phyloP scores from a whole-genome alignment of 148 eudicot genomes.

The Rhododendron henanense region DNA sequence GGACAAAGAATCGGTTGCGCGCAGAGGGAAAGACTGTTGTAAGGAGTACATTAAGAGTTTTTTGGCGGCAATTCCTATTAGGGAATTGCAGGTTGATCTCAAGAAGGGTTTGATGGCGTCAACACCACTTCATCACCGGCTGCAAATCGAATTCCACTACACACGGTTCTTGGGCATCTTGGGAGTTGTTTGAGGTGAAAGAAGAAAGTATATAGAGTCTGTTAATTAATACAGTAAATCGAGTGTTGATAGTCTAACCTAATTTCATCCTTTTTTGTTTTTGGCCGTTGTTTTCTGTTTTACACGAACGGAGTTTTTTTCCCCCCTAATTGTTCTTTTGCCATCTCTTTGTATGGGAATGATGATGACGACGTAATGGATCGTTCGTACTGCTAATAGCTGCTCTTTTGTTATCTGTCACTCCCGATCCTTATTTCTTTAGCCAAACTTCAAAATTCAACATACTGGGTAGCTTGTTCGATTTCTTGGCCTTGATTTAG shows the following conservation, averaged over 20 bases:
- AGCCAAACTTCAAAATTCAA: not conserved
- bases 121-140: slow-evolving; percentile 78
- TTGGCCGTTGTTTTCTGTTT: not conserved
- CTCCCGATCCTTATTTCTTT: not conserved
- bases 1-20: slow-evolving; percentile 28
- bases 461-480: not conserved
- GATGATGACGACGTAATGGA: not conserved
- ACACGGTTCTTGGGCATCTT: slow-evolving; percentile 24
- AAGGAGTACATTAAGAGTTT: slow-evolving; percentile 83
- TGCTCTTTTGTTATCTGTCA: not conserved
- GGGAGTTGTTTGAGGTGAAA: not conserved
- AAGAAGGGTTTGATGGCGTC: slow-evolving; percentile 69
- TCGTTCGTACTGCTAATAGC: not conserved
- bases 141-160: slow-evolving; percentile 77
- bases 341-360: not conserved
- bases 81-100: slow-evolving; percentile 70
- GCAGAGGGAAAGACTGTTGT: slow-evolving; percentile 62
- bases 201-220: not conserved
- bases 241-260: slow-evolving; percentile 3
- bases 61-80: slow-evolving; percentile 76
- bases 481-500: not conserved
- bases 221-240: not conserved
- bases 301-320: not conserved
- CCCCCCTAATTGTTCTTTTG: not conserved
- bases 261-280: not conserved